Base-by-base conservation (phyloP, 495 filamentous ascomycete species). In the Copromyces sp. region DNA sequence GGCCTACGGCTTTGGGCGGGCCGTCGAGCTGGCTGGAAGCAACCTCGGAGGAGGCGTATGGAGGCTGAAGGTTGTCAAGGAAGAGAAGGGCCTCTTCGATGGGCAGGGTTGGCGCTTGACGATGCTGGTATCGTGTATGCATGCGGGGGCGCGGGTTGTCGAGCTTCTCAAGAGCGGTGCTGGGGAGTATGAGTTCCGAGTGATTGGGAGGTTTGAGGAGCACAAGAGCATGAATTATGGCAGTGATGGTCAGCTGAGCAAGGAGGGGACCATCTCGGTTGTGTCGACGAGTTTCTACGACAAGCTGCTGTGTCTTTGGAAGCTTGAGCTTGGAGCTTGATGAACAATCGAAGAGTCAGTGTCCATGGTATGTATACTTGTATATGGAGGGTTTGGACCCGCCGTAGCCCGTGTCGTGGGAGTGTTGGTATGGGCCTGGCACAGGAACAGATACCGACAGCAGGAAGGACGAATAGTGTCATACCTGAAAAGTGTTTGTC, bases 201-300 rank as follows among this genome's bases (percentile, higher is more conserved):
- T 95, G 17, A 73, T 97, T 47, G 91, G 87, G 3, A 86, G 86
- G 74, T 95, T 95, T 77, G 92, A 92, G 71, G 93, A 94, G 79
- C 93, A 98, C 81, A 84, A 93, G 82, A 97, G 94, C 79, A 97
- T 98, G 95, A 95, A 95, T 77, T 99, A 99, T 80, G 95, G 90
- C 16, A 92, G 92, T 73, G 93, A 94, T 83, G 87, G 91, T 38
- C 89, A 90, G 81, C 82, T 85, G 16, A 76, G 73, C 35, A 68
- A 44, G 38, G 74, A 71, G 37, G 70, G 40, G 40, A 79, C 72
- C 16, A 70, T 87, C 68, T 77, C 86, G 4, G 85, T 89, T 74
- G 85, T 96, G 11, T 94, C 92, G 37, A 94, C 92, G 32, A 97
- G 94, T 81, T 97, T 97, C 77, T 97, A 97, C 78, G 94, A 97